A percentile compares a stretch with the other conserved stretches of the same genome.
Conservation (phyloP, 176 grass and related monocot genomes). For the Canna indica region DNA sequence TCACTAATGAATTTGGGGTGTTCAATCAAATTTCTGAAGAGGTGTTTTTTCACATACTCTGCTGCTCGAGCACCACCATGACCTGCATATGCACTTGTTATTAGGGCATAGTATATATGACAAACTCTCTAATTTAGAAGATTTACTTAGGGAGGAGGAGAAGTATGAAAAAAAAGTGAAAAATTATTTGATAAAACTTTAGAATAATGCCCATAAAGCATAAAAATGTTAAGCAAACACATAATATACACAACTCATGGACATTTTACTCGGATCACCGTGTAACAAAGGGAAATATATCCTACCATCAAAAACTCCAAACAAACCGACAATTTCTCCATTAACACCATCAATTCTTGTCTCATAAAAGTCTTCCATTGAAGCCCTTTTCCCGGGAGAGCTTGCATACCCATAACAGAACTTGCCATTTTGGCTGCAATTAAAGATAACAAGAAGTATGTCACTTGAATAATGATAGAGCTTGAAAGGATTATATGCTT, state of each 20-base stretch:
- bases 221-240: neutral
- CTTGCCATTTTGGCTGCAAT: neutral
- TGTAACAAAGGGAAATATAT: neutral
- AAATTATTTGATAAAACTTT: neutral
- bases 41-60: slow-evolving; percentile 2
- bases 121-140: neutral
- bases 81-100: neutral
- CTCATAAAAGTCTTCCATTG: slow-evolving; percentile 2
- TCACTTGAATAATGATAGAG: neutral
- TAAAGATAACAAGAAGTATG: neutral
- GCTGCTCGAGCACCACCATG: slow-evolving; percentile 11
- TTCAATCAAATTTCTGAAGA: slow-evolving; percentile 7
- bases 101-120: neutral
- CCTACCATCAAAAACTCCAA: slow-evolving; percentile 4
- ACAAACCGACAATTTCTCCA: neutral
- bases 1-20: slow-evolving; percentile 10
- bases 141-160: neutral
- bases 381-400: neutral
- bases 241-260: neutral
- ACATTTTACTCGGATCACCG: neutral
- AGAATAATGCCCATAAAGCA: neutral
- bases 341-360: neutral
- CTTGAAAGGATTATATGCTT: neutral
- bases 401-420: slow-evolving; percentile 1
- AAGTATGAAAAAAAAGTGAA: neutral